Percentiles rank a stretch among this genome's conserved stretches.
Conservation (phyloP, 1,284 basidiomycete species). For the Ustilago tritici region DNA sequence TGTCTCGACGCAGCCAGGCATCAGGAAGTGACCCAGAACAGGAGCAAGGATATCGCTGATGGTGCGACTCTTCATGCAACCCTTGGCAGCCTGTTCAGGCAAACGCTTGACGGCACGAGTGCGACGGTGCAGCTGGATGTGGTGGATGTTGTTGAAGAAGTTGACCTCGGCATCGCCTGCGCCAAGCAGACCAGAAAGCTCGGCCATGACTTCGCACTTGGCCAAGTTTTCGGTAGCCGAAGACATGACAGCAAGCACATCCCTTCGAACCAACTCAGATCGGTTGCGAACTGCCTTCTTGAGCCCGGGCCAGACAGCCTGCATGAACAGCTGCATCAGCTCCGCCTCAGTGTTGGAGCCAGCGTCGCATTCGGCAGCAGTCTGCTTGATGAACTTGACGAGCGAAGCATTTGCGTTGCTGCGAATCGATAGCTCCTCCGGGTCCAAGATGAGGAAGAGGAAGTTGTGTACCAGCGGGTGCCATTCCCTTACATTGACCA, state of each 20-base stretch:
- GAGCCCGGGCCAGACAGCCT: slow-evolving; percentile 82
- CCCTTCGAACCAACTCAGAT: slow-evolving; percentile 87
- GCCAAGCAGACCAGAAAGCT: slow-evolving; percentile 85
- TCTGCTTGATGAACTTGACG: slow-evolving; percentile 77
- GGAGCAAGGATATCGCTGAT: slow-evolving; percentile 88
- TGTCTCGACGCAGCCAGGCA: slow-evolving; percentile 72
- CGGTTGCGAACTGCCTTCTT: slow-evolving; percentile 84
- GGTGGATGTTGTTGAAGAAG: slow-evolving; percentile 96
- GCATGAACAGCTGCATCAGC: slow-evolving; percentile 73
- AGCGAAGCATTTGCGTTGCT: slow-evolving; percentile 83
- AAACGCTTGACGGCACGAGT: slow-evolving; percentile 87
- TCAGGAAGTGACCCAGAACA: slow-evolving; percentile 84
- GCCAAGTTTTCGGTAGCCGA: slow-evolving; percentile 76
- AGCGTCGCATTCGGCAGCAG: slow-evolving; percentile 27
- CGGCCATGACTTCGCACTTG: slow-evolving; percentile 76
- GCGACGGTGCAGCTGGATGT: slow-evolving; percentile 92
- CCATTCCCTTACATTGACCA: slow-evolving; percentile 76
- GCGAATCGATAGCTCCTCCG: slow-evolving; percentile 87
- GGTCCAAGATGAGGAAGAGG: slow-evolving; percentile 88
- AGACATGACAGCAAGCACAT: slow-evolving; percentile 84
- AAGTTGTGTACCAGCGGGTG: slow-evolving; percentile 85
- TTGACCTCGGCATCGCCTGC: slow-evolving; percentile 93
- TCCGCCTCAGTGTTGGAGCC: slow-evolving; percentile 23
- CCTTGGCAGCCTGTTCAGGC: slow-evolving; percentile 82
- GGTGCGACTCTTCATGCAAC: slow-evolving; percentile 78